phyloP scores from a whole-genome alignment of 2,329 filamentous ascomycete genomes.

The Fusarium xylarioides region DNA sequence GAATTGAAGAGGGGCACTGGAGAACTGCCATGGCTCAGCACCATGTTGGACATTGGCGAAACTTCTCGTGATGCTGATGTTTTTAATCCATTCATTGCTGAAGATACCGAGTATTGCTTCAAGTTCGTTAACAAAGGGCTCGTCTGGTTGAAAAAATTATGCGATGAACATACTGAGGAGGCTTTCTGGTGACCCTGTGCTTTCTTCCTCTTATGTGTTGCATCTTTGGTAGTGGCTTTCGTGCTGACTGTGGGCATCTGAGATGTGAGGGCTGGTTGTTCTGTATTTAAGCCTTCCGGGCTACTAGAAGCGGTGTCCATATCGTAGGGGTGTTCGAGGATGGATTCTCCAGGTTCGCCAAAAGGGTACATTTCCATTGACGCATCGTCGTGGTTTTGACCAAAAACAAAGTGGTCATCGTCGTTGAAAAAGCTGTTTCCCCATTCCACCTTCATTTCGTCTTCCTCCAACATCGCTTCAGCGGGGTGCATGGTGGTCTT shows the following conservation, averaged over 20 bases:
- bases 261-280: constrained; percentile 53
- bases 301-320: constrained; percentile 69
- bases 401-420: constrained; percentile 52
- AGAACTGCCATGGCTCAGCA: constrained; percentile 62
- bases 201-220: constrained; percentile 38
- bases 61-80: constrained; percentile 60
- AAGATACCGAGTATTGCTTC: constrained; percentile 62
- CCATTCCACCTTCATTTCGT: constrained; percentile 56
- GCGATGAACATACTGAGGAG: constrained; percentile 51
- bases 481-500: constrained; percentile 53
- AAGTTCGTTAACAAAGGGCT: constrained; percentile 34
- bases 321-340: constrained; percentile 62
- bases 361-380: constrained; percentile 46
- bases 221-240: constrained; percentile 43
- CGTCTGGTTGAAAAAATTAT: neutral
- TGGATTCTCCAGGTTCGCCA: constrained; percentile 46
- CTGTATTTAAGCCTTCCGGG: constrained; percentile 52
- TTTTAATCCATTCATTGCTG: constrained; percentile 60
- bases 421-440: constrained; percentile 51
- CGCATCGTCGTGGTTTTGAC: constrained; percentile 39
- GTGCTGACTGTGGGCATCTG: constrained; percentile 53
- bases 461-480: constrained; percentile 57
- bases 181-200: constrained; percentile 42
- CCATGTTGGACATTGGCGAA: constrained; percentile 63
- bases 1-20: constrained; percentile 59